Evolutionary conservation across 805 yeast species (phyloP), one percentile per base, ranked within the genome.

Genomic region (Ogataea corticis): DNA sequence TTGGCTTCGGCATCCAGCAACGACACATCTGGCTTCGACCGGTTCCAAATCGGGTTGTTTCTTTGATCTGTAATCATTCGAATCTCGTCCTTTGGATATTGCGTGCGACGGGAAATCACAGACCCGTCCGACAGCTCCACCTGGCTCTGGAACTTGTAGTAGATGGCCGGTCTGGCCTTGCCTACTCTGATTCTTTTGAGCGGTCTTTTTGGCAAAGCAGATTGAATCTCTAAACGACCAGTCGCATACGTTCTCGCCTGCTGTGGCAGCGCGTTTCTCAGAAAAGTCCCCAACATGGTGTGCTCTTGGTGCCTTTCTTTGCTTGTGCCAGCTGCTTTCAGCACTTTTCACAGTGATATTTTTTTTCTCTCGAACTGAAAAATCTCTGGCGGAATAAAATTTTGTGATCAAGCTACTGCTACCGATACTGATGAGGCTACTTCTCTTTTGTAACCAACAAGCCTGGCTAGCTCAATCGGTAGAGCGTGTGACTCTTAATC

Each of bases 61-160:
- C 96, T 81, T 73, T 87, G 96, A 67, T 94, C 99, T 42, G 82
- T 80, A 56, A 94, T 79, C 79, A 89, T 80, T 63, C 94, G 76
- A 58, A 87, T 72, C 60, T 94, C 97, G 42, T 79, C 83, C 58
- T 88, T 86, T 10, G 99, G 99, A 48, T 82, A 88, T 53, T 87
- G 96, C 0, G 96, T 82, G 57, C 87, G 77, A 67, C 99, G 79
- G 29, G 71, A 72, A 28, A 90, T 73, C 2, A 96, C 96, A 25
- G 97, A 86, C 2, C 99, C 99, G 64, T 94, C 99, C 54, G 95
- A 85, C 47, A 91, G 75, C 67, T 92, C 96, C n/a, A 94, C 91
- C 30, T 76, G 68, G 27, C 91, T 85, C 52, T 92, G 90, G 64
- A 94, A 94, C 65, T 88, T 88, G 69, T 92, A 79, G 67, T 88